Percentiles rank a stretch among this genome's conserved stretches.
These are phyloP conservation scores for Xylaria venustula DNA, from an alignment of 495 filamentous ascomycete genomes.

Conservation along the genomic window DNA sequence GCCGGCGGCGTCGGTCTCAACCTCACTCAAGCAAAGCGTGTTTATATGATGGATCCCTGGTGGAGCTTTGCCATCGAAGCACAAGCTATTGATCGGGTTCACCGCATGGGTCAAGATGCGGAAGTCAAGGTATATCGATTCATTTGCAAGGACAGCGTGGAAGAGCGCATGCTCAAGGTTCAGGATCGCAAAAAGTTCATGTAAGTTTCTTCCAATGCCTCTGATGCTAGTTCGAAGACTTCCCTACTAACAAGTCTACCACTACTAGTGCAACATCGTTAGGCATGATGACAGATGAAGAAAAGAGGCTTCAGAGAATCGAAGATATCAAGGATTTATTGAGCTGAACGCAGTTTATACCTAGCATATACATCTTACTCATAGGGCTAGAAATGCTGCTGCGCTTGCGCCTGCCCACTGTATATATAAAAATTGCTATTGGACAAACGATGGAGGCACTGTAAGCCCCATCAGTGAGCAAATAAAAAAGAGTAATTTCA, in stretches of 20 bases:
- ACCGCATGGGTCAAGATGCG: conserved; percentile 91
- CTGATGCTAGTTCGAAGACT: conserved; percentile 2
- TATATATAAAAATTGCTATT: background rate
- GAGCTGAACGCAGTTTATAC: conserved; percentile 45
- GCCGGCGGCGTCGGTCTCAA: conserved; percentile 95
- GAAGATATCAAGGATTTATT: conserved; percentile 94
- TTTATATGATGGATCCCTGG: conserved; percentile 99
- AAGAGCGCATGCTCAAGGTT: conserved; percentile 89
- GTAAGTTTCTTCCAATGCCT: conserved; percentile 48
- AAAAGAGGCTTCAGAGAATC: conserved; percentile 84
- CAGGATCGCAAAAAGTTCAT: conserved; percentile 96
- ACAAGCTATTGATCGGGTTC: conserved; percentile 98
- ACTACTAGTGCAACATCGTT: conserved; percentile 76
- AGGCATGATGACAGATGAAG: conserved; percentile 91
- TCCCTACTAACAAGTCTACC: conserved; percentile 8
- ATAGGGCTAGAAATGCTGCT: background rate
- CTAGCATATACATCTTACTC: background rate
- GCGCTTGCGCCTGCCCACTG: background rate
- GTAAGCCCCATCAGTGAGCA: background rate
- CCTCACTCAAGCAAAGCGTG: conserved; percentile 79
- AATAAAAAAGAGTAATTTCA: too few relatives aligned
- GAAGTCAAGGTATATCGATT: conserved; percentile 86
- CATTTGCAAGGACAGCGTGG: conserved; percentile 85
- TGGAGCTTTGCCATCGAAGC: conserved; percentile 97
- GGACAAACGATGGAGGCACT: background rate